phyloP scores from a whole-genome alignment of 306 rosid genomes.

The Betula pendula region DNA sequence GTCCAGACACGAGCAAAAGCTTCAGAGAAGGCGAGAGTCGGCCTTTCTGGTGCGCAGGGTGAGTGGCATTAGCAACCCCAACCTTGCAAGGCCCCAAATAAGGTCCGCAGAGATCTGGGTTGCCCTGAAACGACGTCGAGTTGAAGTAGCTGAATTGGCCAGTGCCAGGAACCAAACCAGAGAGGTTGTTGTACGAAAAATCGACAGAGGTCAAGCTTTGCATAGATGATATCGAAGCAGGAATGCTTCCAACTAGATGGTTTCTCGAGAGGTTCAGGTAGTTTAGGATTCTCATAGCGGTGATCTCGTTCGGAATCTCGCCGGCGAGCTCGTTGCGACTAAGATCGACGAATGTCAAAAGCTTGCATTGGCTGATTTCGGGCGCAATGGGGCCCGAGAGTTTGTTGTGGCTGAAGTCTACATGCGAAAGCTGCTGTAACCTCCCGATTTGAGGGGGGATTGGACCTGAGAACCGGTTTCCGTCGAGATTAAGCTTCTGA shows the following conservation, averaged over 20 bases:
- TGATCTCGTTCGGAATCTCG: conserved; percentile 75
- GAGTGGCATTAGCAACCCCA: conserved; percentile 58
- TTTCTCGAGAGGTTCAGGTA: conserved; percentile 85
- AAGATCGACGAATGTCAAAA: conserved; percentile 79
- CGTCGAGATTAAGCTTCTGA: conserved; percentile 91
- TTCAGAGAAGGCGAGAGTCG: conserved; percentile 77
- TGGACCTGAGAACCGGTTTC: conserved; percentile 70
- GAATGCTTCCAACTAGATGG: conserved; percentile 77
- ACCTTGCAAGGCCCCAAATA: conserved; percentile 85
- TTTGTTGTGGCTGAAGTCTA: conserved; percentile 79
- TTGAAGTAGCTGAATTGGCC: conserved; percentile 98
- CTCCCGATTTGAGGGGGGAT: conserved; percentile 83
- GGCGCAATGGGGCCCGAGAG: conserved; percentile 67
- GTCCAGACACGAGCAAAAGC: conserved; percentile 69
- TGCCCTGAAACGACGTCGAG: conserved; percentile 85
- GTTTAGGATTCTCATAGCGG: conserved; percentile 78
- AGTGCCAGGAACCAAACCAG: conserved; percentile 94
- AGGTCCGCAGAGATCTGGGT: conserved; percentile 85
- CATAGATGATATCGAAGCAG: conserved; percentile 73
- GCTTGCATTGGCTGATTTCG: conserved; percentile 78
- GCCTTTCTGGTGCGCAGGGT: conserved; percentile 53
- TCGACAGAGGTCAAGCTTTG: conserved; percentile 92
- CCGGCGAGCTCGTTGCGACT: conserved; percentile 81
- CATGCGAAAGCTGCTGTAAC: conserved; percentile 81
- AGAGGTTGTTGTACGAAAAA: conserved; percentile 89